Evolutionary conservation across 75 land plant species (phyloP).

Genomic region (Sequoia sempervirens): DNA sequence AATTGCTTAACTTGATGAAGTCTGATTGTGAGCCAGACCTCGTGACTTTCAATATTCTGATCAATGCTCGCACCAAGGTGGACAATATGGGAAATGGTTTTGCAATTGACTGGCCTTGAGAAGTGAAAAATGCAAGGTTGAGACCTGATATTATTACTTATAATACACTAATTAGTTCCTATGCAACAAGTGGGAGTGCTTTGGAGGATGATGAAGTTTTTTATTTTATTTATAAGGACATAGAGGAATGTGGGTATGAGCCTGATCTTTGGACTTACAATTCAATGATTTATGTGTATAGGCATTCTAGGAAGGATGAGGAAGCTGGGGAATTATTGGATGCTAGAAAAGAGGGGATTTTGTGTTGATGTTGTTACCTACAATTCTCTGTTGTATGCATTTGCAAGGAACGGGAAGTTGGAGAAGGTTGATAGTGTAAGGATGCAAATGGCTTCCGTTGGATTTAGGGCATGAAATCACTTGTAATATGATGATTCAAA

Average conservation of each 20-base stretch:
- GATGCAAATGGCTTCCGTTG: slow-evolving; percentile 50
- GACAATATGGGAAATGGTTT: slow-evolving; percentile 48
- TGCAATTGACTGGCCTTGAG: slow-evolving; percentile 53
- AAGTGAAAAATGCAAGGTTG: slow-evolving; percentile 69
- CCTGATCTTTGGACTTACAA: slow-evolving; percentile 97
- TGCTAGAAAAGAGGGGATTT: slow-evolving; percentile 54
- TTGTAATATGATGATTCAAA: slow-evolving; percentile 56
- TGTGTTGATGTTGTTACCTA: slow-evolving; percentile 79
- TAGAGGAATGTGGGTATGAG: slow-evolving; percentile 51
- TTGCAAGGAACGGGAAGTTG: slow-evolving; percentile 59
- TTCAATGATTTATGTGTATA: slow-evolving; percentile 90
- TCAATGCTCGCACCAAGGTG: slow-evolving; percentile 77
- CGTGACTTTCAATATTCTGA: slow-evolving; percentile 82
- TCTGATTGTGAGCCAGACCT: slow-evolving; percentile 73
- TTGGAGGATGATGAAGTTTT: slow-evolving; percentile 67
- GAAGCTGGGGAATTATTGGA: slow-evolving; percentile 52
- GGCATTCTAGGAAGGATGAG: slow-evolving; percentile 51
- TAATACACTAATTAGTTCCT: slow-evolving; percentile 86
- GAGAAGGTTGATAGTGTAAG: slow-evolving; percentile 47
- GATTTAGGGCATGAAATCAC: slow-evolving; percentile 65
- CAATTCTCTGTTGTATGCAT: slow-evolving; percentile 76
- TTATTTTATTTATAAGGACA: too few relatives aligned
- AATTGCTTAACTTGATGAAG: slow-evolving; percentile 66
- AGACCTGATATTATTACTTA: slow-evolving; percentile 86
- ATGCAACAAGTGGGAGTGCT: slow-evolving; percentile 50